Percentiles rank a stretch among this genome's conserved stretches.
Evolutionary conservation across 306 rosid species (phyloP).

Genomic region (Cucurbita moschata): DNA sequence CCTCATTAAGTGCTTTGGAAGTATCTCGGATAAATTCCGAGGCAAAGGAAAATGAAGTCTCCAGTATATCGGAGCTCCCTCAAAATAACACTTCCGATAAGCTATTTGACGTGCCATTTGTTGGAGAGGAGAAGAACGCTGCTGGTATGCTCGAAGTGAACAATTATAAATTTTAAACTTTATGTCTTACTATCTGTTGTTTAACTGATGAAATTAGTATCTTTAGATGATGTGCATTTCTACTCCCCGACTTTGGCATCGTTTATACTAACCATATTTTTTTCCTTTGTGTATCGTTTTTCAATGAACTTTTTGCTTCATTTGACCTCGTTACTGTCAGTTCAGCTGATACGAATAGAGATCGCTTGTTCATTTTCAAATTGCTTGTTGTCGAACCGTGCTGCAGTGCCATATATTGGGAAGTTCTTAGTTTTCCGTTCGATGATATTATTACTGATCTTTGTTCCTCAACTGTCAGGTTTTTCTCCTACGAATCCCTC

Average conservation of each 20-base stretch:
- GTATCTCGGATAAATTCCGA: conserved; percentile 22
- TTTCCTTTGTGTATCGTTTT: neutral
- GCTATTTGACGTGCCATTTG: conserved; percentile 54
- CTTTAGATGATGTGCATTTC: neutral
- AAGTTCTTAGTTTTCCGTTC: too few relatives aligned
- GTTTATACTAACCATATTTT: neutral
- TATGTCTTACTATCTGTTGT: neutral
- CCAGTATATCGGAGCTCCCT: conserved; percentile 25
- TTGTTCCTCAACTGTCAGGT: conserved; percentile 26
- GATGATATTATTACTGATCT: neutral
- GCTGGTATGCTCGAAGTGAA: conserved; percentile 36
- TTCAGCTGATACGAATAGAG: neutral
- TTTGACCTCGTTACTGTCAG: neutral
- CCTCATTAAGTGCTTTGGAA: conserved; percentile 34
- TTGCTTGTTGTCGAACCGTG: neutral
- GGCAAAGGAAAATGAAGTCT: conserved; percentile 38
- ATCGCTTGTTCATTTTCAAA: neutral
- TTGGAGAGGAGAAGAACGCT: conserved; percentile 44
- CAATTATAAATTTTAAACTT: neutral
- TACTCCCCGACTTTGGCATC: neutral
- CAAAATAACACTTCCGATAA: conserved; percentile 42
- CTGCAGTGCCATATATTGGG: neutral
- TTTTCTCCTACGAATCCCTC: conserved; percentile 26
- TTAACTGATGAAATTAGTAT: neutral
- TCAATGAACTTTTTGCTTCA: neutral